Percentiles rank a stretch among this genome's conserved stretches.
Evolutionary conservation across 2,329 filamentous ascomycete species (phyloP).

Genomic region (Colletotrichum liaoningense): DNA sequence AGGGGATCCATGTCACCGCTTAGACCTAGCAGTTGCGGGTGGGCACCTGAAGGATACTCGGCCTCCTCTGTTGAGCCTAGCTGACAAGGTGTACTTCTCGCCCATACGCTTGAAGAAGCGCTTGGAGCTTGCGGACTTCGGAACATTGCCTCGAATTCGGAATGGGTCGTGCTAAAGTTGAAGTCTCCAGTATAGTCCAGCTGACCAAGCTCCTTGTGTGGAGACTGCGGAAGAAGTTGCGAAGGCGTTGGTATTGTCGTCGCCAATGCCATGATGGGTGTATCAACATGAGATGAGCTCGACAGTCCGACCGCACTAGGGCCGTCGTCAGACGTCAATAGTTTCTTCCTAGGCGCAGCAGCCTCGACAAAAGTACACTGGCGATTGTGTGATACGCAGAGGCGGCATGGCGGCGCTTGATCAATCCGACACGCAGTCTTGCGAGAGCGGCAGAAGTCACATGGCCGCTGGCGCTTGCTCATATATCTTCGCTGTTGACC

Average conservation of each 20-base stretch:
- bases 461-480: constrained; percentile 49
- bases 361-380: constrained; percentile 57
- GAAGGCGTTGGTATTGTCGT: not conserved
- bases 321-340: not conserved
- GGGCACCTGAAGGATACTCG: not conserved
- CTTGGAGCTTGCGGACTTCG: not conserved
- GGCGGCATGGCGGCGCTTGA: constrained; percentile 52
- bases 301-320: not conserved
- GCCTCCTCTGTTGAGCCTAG: not conserved
- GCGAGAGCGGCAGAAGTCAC: constrained; percentile 57
- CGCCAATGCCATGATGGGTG: not conserved
- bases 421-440: constrained; percentile 58
- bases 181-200: not conserved
- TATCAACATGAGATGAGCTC: not conserved
- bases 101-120: not conserved
- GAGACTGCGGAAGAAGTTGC: too few species aligned
- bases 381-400: constrained; percentile 54
- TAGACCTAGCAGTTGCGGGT: constrained; percentile 22
- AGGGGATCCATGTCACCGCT: constrained; percentile 38
- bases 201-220: not conserved
- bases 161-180: constrained; percentile 29
- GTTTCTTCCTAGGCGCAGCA: constrained; percentile 34
- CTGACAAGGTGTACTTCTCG: not conserved
- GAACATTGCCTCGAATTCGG: constrained; percentile 30
- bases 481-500: constrained; percentile 34